These are phyloP conservation scores for Myriosclerotinia scirpicola DNA, from an alignment of 2,329 filamentous ascomycete genomes.

Conservation along the genomic window DNA sequence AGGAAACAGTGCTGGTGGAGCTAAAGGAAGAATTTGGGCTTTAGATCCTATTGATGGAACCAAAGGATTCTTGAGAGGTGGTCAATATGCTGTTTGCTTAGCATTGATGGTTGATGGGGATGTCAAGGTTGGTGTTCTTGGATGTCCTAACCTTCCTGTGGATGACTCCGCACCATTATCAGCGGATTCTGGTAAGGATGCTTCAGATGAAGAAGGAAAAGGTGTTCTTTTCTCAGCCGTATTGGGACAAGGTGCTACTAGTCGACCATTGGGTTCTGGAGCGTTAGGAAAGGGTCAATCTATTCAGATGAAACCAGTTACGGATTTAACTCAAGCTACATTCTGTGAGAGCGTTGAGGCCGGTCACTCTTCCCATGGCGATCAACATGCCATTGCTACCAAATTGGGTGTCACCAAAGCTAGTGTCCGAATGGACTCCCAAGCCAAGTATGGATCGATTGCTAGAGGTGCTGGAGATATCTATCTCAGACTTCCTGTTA, in stretches of 20 bases:
- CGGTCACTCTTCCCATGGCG: constrained; percentile 84
- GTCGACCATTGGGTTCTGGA: constrained; percentile 65
- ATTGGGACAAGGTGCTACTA: constrained; percentile 74
- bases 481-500: constrained; percentile 85
- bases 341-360: constrained; percentile 98
- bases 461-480: constrained; percentile 92
- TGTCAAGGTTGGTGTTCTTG: constrained; percentile 90
- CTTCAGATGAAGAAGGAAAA: constrained; percentile 70
- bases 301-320: constrained; percentile 78
- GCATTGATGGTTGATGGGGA: constrained; percentile 90
- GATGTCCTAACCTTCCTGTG: constrained; percentile 91
- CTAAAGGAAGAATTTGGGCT: constrained; percentile 83
- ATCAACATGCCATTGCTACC: constrained; percentile 80
- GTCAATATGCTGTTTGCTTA: constrained; percentile 95
- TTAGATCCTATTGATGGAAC: constrained; percentile 98
- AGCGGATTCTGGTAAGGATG: constrained; percentile 70
- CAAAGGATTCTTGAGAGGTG: constrained; percentile 93
- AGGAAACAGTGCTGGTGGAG: constrained; percentile 69
- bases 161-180: constrained; percentile 73
- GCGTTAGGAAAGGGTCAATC: constrained; percentile 55
- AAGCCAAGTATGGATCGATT: constrained; percentile 96
- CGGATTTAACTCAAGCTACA: constrained; percentile 74
- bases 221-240: constrained; percentile 90
- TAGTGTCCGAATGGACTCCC: constrained; percentile 95
- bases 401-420: constrained; percentile 83